Percentiles rank a stretch among this genome's conserved stretches.
Evolutionary conservation across 805 yeast genomes (phyloP).

Genomic region (Spathaspora hagerdaliae): DNA sequence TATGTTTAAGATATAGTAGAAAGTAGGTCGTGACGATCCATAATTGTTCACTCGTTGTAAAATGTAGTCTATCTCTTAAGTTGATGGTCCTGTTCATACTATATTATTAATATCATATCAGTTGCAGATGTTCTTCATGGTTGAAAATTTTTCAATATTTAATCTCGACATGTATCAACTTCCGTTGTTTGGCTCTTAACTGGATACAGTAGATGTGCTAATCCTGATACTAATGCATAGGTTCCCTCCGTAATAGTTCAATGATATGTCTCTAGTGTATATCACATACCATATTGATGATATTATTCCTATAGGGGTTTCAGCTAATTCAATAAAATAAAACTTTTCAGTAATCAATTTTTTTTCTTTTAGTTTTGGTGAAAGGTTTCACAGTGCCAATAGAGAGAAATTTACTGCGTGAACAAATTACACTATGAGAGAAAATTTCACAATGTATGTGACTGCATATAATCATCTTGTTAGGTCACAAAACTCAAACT

Average conservation of each 20-base stretch:
- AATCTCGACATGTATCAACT: no score
- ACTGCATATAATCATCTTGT: background rate
- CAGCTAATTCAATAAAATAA: background rate
- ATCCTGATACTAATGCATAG: no score
- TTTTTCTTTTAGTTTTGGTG: background rate
- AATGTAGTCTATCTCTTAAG: background rate
- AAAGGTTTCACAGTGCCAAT: no score
- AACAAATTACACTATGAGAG: no score
- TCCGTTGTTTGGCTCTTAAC: no score
- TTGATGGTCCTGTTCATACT: background rate
- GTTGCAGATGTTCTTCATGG: no score
- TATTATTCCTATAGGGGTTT: background rate
- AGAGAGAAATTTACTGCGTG: no score
- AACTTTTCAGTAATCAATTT: background rate
- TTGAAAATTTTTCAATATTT: no score
- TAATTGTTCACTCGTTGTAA: background rate
- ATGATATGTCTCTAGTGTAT: background rate
- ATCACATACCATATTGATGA: constrained; percentile 8
- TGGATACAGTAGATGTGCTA: no score
- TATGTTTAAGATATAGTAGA: background rate
- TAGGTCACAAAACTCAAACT: background rate
- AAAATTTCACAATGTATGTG: background rate
- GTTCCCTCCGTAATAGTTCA: background rate
- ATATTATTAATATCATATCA: no score
- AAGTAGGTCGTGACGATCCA: background rate